These are phyloP conservation scores for Microstegium vimineum DNA, from an alignment of 176 grass and related monocot genomes.

Conservation along the genomic window DNA sequence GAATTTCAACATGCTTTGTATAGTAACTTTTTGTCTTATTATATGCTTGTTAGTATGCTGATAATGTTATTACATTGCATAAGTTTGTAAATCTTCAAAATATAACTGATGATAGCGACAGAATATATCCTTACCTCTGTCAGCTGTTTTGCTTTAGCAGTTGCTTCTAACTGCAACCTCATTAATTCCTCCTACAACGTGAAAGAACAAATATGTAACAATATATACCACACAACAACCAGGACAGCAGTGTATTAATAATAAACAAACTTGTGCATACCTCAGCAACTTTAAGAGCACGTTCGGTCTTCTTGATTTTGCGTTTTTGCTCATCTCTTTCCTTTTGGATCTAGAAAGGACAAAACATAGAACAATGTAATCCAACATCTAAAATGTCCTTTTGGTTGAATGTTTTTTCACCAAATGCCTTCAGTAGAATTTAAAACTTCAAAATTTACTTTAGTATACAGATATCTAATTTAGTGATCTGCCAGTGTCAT, in stretches of 20 bases:
- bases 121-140: slow-evolving; percentile 53
- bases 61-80: neutral
- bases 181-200: slow-evolving; percentile 78
- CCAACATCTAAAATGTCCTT: neutral
- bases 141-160: slow-evolving; percentile 67
- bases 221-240: neutral
- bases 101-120: neutral
- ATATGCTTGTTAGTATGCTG: neutral
- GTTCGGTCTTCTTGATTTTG: slow-evolving; percentile 79
- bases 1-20: neutral
- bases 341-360: slow-evolving; percentile 64
- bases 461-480: neutral
- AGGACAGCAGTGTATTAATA: neutral
- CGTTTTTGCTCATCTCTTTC: slow-evolving; percentile 63
- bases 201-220: slow-evolving; percentile 21
- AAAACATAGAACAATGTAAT: slow-evolving; percentile 18
- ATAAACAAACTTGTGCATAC: slow-evolving; percentile 37
- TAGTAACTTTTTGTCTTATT: neutral
- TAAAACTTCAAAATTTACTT: neutral
- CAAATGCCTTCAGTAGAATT: neutral
- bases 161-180: slow-evolving; percentile 77
- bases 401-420: neutral
- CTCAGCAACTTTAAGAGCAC: slow-evolving; percentile 91
- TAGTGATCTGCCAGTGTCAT: neutral
- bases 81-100: neutral